A percentile compares a stretch with the other conserved stretches of the same genome.
Conservation (phyloP, 2,329 filamentous ascomycete genomes). For the Blumeriella jaapii region DNA sequence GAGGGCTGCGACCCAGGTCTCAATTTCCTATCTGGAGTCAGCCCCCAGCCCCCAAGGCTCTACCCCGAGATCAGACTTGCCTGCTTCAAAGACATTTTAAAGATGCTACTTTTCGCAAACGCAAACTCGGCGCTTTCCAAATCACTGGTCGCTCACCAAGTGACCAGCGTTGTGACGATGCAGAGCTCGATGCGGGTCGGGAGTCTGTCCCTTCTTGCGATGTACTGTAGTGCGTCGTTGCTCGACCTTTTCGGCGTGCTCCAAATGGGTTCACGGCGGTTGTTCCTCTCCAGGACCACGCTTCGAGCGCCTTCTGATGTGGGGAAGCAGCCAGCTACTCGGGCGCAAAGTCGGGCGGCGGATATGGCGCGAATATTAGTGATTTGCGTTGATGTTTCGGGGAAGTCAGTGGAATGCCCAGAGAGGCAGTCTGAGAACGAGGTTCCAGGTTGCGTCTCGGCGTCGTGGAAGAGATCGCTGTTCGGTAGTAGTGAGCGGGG, state of each 20-base stretch:
- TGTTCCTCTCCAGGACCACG: no score
- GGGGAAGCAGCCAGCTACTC: no score
- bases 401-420: no score
- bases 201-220: conserved; percentile 1
- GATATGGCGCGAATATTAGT: no score
- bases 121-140: conserved; percentile 4
- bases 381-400: no score
- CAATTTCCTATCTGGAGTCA: conserved; percentile 62
- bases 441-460: no score
- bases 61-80: conserved; percentile 20
- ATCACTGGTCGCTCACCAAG: conserved; percentile 17
- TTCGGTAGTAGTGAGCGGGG: no score
- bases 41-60: conserved; percentile 5
- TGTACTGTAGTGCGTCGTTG: conserved; percentile 7
- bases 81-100: conserved; percentile 33
- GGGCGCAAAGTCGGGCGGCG: no score
- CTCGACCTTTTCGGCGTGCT: conserved; percentile 2
- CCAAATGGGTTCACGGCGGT: conserved; percentile 17
- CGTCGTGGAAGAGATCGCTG: no score
- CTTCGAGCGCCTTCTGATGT: no score
- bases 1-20: conserved; percentile 92
- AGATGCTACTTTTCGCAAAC: conserved; percentile 5
- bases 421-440: no score
- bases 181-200: conserved; percentile 5
- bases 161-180: conserved; percentile 16